Percentiles rank a stretch among this genome's conserved stretches.
Evolutionary conservation across 108 stramenopile species (phyloP).

Genomic region (Ochromonas danica): DNA sequence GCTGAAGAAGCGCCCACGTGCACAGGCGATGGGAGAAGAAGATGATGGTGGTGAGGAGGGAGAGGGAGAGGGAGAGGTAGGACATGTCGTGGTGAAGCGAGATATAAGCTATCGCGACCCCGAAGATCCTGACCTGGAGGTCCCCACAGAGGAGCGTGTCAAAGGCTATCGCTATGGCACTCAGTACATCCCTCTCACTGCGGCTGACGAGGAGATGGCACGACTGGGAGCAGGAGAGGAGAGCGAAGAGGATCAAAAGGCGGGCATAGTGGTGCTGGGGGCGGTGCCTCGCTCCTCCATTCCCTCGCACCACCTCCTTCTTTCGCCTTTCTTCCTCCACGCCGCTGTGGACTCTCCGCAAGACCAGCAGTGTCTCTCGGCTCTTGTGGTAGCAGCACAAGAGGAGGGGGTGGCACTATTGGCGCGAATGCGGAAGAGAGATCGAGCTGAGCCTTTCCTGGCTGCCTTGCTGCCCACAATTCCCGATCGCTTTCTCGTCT

Average conservation of each 20-base stretch:
- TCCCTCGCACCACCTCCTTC: slow-evolving; percentile 7
- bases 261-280: background rate
- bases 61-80: background rate
- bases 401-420: background rate
- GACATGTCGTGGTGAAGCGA: background rate
- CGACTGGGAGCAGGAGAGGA: too few relatives aligned
- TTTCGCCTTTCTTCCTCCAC: background rate
- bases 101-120: slow-evolving; percentile 27
- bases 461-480: slow-evolving; percentile 10
- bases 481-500: too few relatives aligned
- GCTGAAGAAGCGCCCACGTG: slow-evolving; percentile 23
- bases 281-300: background rate
- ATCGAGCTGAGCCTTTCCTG: slow-evolving; percentile 12
- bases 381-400: background rate
- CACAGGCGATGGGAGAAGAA: background rate
- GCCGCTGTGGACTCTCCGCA: background rate
- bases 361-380: background rate
- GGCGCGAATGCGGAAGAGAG: background rate
- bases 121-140: slow-evolving; percentile 12
- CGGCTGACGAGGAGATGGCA: background rate
- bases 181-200: slow-evolving; percentile 3
- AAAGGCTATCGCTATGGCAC: slow-evolving; percentile 32
- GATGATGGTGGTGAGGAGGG: too few relatives aligned
- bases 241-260: background rate
- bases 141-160: background rate